Evolutionary conservation across 257 asterid genomes (phyloP), one percentile per base, ranked within the genome.

Genomic region (Voacanga thouarsii): DNA sequence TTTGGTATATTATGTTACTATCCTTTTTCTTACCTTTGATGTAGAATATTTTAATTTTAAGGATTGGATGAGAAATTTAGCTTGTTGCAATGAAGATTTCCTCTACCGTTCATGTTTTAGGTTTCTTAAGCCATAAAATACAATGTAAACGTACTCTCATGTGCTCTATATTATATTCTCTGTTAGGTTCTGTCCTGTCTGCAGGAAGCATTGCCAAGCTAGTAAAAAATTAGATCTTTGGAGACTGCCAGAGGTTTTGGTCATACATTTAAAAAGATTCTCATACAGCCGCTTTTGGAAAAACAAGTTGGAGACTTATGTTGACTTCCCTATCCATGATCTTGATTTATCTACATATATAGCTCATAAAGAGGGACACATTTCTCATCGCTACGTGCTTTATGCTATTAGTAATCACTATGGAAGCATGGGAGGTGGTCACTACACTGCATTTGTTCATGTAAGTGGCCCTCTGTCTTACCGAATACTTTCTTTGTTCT

Each of bases 381-480:
- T 86, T 81, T 85, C 92, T 76, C 30, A 87, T 61, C 92, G 92
- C 30, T 94, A 92, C 75, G 81, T 85, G 89, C 97, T 94, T 77
- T 94, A 92, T 78, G 98, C 97, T 24, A 88, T 92, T 75, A 92
- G 97, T 81, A 94, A 92, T 86, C 98, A 94, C 84, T 90, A 88
- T 69, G 98, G 98, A 84, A 91, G 96, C 84, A 88, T 90, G 94
- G 97, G 97, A 78, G 97, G 97, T 19, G 98, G 97, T 75, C 97
- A 92, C 85, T 94, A 94, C 83, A 92, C 98, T 30, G 96, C 98
- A 51, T 90, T 81, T 88, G 93, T 92, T 78, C 93, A 84, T 77
- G 98, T 94, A 87, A 89, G 97, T 82, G 75, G 81, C 67, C 47
- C 86, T 83, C 60, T 60, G 19, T 51, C 5, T 47, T 60, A 2